phyloP scores from a whole-genome alignment of 192 early-diverging fungal genomes.

The Entrophospora sp. region DNA sequence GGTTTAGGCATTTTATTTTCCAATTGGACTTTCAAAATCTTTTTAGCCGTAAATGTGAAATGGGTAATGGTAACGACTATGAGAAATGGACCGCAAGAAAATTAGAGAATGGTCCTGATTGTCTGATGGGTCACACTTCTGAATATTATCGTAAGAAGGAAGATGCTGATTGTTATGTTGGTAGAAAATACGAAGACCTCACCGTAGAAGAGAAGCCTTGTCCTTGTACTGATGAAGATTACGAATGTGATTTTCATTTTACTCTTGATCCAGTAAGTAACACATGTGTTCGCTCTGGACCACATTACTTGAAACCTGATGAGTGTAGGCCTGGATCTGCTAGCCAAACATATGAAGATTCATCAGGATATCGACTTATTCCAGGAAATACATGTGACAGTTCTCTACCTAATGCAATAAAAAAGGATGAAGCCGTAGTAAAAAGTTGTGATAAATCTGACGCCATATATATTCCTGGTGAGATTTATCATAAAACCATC shows the following conservation, averaged over 20 bases:
- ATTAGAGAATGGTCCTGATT: constrained; percentile 47
- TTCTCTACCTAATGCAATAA: constrained; percentile 24
- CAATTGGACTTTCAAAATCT: constrained; percentile 63
- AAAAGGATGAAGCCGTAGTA: constrained; percentile 48
- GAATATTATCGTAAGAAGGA: constrained; percentile 60
- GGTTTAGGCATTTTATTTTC: constrained; percentile 34
- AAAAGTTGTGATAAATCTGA: too few relatives aligned
- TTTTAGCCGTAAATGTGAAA: constrained; percentile 58
- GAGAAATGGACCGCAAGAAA: constrained; percentile 65
- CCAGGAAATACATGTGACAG: constrained; percentile 73
- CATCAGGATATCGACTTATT: constrained; percentile 72
- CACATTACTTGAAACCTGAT: constrained; percentile 46
- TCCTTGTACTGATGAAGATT: constrained; percentile 73
- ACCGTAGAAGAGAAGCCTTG: constrained; percentile 53
- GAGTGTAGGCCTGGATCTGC: constrained; percentile 54
- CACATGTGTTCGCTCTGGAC: constrained; percentile 52
- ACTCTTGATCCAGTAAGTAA: constrained; percentile 36
- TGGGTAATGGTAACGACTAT: constrained; percentile 54
- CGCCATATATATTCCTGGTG: too few relatives aligned
- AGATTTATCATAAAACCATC: neutral
- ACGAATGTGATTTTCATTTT: constrained; percentile 90
- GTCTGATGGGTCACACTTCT: constrained; percentile 70
- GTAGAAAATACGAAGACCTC: constrained; percentile 48
- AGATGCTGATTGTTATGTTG: constrained; percentile 68
- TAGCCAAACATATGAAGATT: constrained; percentile 60